These are phyloP conservation scores for Xylaria multiplex DNA, from an alignment of 2,329 filamentous ascomycete genomes.

Conservation along the genomic window DNA sequence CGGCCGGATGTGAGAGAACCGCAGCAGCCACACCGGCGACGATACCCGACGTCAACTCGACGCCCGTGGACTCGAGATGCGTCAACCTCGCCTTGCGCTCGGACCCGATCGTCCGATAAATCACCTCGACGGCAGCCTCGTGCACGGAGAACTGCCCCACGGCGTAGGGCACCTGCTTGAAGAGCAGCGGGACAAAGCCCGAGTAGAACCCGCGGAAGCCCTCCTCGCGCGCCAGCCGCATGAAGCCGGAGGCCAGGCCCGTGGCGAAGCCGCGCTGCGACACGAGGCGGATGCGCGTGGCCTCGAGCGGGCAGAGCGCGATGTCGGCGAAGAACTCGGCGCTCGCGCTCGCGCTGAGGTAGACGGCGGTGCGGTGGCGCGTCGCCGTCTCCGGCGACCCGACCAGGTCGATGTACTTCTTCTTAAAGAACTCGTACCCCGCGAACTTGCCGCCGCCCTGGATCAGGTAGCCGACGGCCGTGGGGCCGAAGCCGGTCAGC, in stretches of 20 bases:
- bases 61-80: conserved; percentile 76
- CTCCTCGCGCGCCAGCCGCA: conserved; percentile 79
- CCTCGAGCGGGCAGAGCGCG: conserved; percentile 89
- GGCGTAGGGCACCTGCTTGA: conserved; percentile 93
- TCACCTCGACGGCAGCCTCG: conserved; percentile 83
- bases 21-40: conserved; percentile 90
- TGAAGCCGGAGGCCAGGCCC: conserved; percentile 76
- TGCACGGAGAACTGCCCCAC: conserved; percentile 95
- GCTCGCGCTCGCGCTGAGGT: conserved; percentile 75
- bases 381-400: conserved; percentile 62
- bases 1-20: conserved; percentile 88
- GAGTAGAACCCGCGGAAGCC: conserved; percentile 87
- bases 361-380: conserved; percentile 65
- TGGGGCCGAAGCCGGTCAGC: conserved; percentile 85
- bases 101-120: conserved; percentile 75
- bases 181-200: conserved; percentile 85
- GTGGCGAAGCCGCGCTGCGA: conserved; percentile 81
- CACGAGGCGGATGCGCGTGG: conserved; percentile 80
- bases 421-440: conserved; percentile 95
- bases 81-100: conserved; percentile 74
- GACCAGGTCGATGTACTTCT: conserved; percentile 78
- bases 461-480: conserved; percentile 86
- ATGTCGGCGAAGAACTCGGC: conserved; percentile 81
- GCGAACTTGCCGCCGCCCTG: conserved; percentile 92
- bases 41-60: conserved; percentile 88